Evolutionary conservation across 768 basidiomycete genomes (phyloP).

Genomic region (Tulasnella sp.): DNA sequence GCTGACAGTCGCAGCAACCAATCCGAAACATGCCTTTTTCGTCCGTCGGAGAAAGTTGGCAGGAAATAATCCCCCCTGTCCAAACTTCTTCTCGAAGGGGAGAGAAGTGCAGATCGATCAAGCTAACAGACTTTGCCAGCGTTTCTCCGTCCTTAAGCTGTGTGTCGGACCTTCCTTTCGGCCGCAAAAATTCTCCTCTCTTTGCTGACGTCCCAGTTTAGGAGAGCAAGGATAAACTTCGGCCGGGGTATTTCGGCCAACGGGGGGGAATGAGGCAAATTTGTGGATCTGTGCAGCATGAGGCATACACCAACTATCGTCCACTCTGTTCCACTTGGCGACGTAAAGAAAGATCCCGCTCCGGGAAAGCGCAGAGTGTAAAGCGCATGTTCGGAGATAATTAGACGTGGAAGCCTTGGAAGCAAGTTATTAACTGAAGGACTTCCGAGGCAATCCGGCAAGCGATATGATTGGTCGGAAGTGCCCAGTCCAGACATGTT

Average conservation of each 20-base stretch:
- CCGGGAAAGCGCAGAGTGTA: not conserved
- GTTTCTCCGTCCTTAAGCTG: not conserved
- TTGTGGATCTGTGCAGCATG: not conserved
- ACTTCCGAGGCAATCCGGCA: not conserved
- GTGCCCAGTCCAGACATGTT: not conserved
- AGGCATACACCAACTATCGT: not conserved
- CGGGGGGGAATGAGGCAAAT: not conserved
- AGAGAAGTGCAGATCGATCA: not conserved
- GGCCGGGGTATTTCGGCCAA: not conserved
- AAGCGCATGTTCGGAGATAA: not conserved
- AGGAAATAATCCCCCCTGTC: not conserved
- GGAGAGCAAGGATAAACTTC: not conserved
- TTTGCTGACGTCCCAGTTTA: not conserved
- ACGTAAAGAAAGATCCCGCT: not conserved
- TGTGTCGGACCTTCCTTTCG: not conserved
- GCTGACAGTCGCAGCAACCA: not conserved
- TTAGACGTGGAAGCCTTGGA: not conserved
- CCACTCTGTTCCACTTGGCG: not conserved
- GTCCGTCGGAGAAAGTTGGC: not conserved
- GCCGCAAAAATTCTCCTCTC: not conserved
- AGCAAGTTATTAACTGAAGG: not conserved
- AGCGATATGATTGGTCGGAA: not conserved
- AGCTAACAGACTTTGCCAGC: not conserved
- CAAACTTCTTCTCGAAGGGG: not conserved
- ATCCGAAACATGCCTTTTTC: not conserved